Evolutionary conservation across 768 basidiomycete genomes (phyloP).

Genomic region (Leccinum ochraceum): DNA sequence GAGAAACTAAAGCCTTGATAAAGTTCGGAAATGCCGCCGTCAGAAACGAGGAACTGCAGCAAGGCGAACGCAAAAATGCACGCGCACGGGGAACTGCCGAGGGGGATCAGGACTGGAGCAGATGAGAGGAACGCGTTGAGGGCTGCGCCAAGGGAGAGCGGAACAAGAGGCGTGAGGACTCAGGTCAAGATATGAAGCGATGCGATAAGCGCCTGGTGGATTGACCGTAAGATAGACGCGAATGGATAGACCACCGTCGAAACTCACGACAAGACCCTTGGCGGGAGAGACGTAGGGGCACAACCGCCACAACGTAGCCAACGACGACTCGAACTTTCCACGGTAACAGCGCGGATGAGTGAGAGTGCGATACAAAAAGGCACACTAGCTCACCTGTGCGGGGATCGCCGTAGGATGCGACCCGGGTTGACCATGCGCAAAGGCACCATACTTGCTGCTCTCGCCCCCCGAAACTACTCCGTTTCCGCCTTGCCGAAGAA

Average conservation of each 20-base stretch:
- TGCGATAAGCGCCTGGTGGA: conserved; percentile 60
- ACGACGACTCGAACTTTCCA: conserved; percentile 18
- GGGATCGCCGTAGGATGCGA: not conserved
- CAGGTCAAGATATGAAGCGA: conserved; percentile 72
- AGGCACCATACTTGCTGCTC: conserved; percentile 76
- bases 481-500: conserved; percentile 51
- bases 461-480: conserved; percentile 34
- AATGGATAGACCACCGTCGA: not conserved
- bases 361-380: not conserved
- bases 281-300: conserved; percentile 21
- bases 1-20: conserved; percentile 74
- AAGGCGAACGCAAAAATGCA: conserved; percentile 68
- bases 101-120: conserved; percentile 21
- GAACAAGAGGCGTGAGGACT: conserved; percentile 71
- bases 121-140: conserved; percentile 23
- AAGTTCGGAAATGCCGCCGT: conserved; percentile 72
- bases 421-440: conserved; percentile 34
- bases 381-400: conserved; percentile 12
- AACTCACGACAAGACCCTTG: conserved; percentile 27
- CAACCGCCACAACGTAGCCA: conserved; percentile 20
- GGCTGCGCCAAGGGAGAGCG: conserved; percentile 61
- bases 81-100: conserved; percentile 58
- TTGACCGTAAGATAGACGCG: conserved; percentile 3
- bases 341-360: not conserved
- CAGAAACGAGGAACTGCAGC: conserved; percentile 73